Base-by-base conservation (phyloP, 352 stramenopile genomes). In the Achlya hypogyna region DNA sequence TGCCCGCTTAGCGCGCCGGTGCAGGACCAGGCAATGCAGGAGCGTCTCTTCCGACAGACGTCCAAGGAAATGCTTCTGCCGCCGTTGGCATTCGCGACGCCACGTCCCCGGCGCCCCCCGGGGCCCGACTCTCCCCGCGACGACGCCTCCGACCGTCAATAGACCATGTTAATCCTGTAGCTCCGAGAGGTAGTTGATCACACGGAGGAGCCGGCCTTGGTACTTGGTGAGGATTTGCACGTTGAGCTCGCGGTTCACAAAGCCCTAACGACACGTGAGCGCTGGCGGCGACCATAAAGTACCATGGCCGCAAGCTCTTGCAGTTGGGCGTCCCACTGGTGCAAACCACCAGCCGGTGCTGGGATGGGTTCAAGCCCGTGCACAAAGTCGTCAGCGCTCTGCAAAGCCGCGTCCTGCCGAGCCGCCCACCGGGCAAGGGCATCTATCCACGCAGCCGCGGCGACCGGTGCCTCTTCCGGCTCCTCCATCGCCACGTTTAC, bases 161-260 rank as follows among this genome's bases (percentile, higher is more conserved):
- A n/a, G n/a, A n/a, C n/a, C n/a, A n/a, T n/a, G 34, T 45, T 45
- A 45, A 18, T 45, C 38, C 12, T 45, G 38, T 45, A 89, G 72
- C 69, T 92, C 84, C 9, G 84, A 91, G 53, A 95, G 67, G 53
- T 80, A 89, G 49, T 93, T 93, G 31, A 95, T 83, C 3, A 92
- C 84, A n/a, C 84, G 80, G 29, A 93, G 67, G 58, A 95, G 63
- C 1, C 86, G 80, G 14, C 84, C 84, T 64, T 92, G 84, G 67
- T 95, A 93, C 35, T 80, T 80, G 56, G 92, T 84, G 5, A 93
- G 75, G 45, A 91, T 70, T 40, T 83, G 65, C 16, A 92, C 72
- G 64, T 91, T 93, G 23, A 86, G 68, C 6, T 74, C 56, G 32
- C 71, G 72, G 69, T 93, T 76, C 22, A 73, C 77, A 63, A 95